These are phyloP conservation scores for Marasmius oreades DNA, from an alignment of 1,284 basidiomycete genomes.

Conservation along the genomic window DNA sequence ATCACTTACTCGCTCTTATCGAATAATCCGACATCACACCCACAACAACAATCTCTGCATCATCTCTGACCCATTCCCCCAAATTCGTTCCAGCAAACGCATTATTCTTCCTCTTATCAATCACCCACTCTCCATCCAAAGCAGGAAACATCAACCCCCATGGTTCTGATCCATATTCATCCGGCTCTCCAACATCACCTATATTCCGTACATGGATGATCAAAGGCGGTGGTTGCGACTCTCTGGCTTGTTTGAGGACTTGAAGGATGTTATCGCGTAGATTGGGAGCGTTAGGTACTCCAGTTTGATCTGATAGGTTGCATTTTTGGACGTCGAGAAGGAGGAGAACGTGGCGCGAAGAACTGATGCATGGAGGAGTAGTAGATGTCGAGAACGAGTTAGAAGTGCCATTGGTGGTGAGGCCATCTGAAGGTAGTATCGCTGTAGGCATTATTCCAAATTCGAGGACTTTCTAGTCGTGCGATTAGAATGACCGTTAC, in stretches of 20 bases:
- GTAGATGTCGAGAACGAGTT: too few relatives aligned
- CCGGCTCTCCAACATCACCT: slow-evolving; percentile 56
- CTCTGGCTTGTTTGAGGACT: slow-evolving; percentile 50
- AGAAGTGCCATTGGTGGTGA: too few relatives aligned
- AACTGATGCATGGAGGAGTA: not conserved
- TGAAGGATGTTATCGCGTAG: slow-evolving; percentile 45
- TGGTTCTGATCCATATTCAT: slow-evolving; percentile 47
- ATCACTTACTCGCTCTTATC: slow-evolving; percentile 44
- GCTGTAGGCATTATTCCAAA: too few relatives aligned
- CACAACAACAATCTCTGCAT: slow-evolving; percentile 61
- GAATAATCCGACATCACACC: slow-evolving; percentile 67
- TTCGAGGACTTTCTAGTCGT: too few relatives aligned
- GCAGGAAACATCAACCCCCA: slow-evolving; percentile 58
- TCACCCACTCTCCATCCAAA: slow-evolving; percentile 42
- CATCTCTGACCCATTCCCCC: slow-evolving; percentile 40
- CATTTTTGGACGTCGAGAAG: slow-evolving; percentile 55
- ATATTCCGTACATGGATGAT: slow-evolving; percentile 66
- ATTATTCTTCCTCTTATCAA: slow-evolving; percentile 70
- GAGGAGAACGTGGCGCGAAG: slow-evolving; percentile 47
- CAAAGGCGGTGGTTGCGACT: slow-evolving; percentile 43
- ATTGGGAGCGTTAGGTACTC: slow-evolving; percentile 43
- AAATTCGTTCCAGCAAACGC: slow-evolving; percentile 59
- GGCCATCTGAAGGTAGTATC: too few relatives aligned
- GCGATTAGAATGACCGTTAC: too few relatives aligned
- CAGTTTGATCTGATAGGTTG: slow-evolving; percentile 43